Base-by-base conservation (phyloP, 1,284 basidiomycete genomes). In the Austropuccinia psidii region DNA sequence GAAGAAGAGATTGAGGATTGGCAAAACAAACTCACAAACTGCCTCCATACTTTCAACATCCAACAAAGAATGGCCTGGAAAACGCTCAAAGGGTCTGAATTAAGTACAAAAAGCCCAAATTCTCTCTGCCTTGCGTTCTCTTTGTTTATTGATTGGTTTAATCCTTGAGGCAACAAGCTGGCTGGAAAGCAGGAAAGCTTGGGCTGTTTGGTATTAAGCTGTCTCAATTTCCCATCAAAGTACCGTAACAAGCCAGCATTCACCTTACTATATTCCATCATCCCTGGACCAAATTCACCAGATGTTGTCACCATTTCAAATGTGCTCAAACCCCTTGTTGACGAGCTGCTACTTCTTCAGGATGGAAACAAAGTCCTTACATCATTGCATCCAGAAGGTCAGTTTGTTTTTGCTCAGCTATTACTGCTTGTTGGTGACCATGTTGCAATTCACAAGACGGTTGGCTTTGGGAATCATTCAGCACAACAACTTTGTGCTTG, bases 121-220 rank as follows among this genome's bases (percentile, higher is more conserved):
- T n/a, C 62, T 4, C 24, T 66, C 17, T 27, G 37, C 17, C 47
- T 66, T 4, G 39, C 47, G 9, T 58, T 69, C 35, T 69, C 67
- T 5, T 43, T 69, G 17, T 58, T 58, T 49, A 39, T 58, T 31
- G 54, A 69, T 35, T 69, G 67, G 67, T 69, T 69, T 29, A 69
- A 69, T 35, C 67, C 39, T 7, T 29, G 35, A 21, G 67, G 67
- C 13, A 69, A 69, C 54, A 69, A 69, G 39, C 19, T 21, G 11
- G 31, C 19, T 31, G 65, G 62, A 1, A 50, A 27, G 7, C 15
- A 31, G 19, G 15, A 27, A 15, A 49, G 43, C 15, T 19, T 50
- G 4, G 45, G 62, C 5, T 31, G 15, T 6, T 27, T 66, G 4
- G 3, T 21, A 3, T 45, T 49, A 7, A 50, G 31, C 24, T 66